These are phyloP conservation scores for Acer campestre DNA, from an alignment of 345 rosid species.

Conservation along the genomic window DNA sequence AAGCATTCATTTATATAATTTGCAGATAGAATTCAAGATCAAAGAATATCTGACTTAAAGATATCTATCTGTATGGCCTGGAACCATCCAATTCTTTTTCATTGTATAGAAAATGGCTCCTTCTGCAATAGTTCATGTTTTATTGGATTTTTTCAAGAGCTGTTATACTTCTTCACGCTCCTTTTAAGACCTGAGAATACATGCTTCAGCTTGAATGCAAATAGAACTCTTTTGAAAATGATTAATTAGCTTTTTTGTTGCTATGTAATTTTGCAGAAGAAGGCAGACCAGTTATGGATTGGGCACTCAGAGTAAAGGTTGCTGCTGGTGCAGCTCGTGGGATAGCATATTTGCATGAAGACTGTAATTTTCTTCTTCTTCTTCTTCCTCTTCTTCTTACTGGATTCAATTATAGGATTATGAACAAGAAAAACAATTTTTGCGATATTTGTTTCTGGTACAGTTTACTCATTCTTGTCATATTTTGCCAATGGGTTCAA, in stretches of 20 bases:
- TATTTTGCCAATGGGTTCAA: background rate
- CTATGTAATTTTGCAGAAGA: constrained; percentile 47
- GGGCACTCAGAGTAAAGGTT: constrained; percentile 78
- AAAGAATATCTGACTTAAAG: background rate
- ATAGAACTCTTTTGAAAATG: background rate
- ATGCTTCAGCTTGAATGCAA: constrained; percentile 13
- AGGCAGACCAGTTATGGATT: constrained; percentile 80
- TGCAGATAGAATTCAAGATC: background rate
- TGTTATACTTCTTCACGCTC: background rate
- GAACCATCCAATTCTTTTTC: background rate
- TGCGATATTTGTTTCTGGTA: background rate
- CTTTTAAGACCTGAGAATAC: background rate
- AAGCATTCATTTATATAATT: background rate
- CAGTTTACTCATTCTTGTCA: background rate
- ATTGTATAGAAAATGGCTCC: background rate
- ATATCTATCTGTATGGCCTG: background rate
- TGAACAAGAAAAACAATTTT: background rate
- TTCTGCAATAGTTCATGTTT: background rate
- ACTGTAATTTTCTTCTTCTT: constrained; percentile 59
- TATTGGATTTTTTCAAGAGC: background rate
- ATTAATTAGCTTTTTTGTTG: constrained; percentile 7
- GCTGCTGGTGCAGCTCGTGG: constrained; percentile 99
- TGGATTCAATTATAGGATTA: background rate
- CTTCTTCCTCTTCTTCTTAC: constrained; percentile 16
- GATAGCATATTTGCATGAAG: constrained; percentile 96